Conservation (phyloP, 164 flowering plant species). For the Vitis riparia region DNA sequence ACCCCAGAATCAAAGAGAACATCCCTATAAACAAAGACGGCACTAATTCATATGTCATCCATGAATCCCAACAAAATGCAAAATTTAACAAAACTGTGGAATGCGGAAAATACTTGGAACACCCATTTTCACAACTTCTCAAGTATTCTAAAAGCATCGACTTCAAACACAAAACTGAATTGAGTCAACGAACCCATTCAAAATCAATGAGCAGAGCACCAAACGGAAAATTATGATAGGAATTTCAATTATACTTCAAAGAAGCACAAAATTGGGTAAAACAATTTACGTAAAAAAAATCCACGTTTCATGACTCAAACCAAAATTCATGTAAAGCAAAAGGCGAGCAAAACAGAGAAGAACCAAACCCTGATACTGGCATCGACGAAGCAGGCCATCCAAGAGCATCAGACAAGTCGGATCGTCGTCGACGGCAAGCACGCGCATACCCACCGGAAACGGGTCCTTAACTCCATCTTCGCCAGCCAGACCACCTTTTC, state of each 20-base stretch:
- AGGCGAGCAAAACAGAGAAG: not conserved
- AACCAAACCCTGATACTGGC: constrained; percentile 54
- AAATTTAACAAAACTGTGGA: not conserved
- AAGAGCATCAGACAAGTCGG: constrained; percentile 51
- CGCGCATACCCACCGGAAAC: constrained; percentile 71
- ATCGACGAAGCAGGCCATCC: constrained; percentile 48
- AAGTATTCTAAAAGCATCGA: not conserved
- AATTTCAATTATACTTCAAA: not conserved
- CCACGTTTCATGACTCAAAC: not conserved
- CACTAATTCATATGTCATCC: no score
- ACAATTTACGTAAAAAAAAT: not conserved
- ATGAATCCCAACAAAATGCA: no score
- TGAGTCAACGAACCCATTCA: not conserved
- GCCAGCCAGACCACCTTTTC: constrained; percentile 8
- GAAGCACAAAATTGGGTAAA: not conserved
- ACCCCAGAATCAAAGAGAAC: not conserved
- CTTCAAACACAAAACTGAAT: not conserved
- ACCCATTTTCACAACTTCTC: constrained; percentile 5
- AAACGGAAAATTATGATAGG: not conserved
- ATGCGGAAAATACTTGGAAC: not conserved
- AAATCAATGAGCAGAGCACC: not conserved
- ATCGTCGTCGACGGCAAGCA: constrained; percentile 74
- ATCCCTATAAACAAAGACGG: not conserved
- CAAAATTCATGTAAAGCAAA: not conserved
- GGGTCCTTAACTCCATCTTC: constrained; percentile 23